These are phyloP conservation scores for Trichoderma citrinoviride DNA, from an alignment of 2,329 filamentous ascomycete species.

Conservation along the genomic window DNA sequence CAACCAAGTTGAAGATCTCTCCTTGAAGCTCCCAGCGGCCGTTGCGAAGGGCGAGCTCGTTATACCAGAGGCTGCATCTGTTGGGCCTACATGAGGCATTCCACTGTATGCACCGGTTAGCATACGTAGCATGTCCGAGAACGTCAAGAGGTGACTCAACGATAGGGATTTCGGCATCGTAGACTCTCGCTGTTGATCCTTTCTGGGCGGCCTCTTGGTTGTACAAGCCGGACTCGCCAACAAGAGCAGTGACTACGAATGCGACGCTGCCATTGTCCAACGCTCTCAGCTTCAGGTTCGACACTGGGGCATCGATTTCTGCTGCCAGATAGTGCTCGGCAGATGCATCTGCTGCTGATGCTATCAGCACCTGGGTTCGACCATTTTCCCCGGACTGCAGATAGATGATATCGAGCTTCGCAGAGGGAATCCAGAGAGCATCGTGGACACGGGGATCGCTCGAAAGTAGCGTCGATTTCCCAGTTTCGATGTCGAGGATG, in stretches of 20 bases:
- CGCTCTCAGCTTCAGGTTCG: conserved; percentile 34
- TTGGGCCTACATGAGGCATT: conserved; percentile 33
- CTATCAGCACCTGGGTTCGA: conserved; percentile 34
- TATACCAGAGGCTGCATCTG: conserved; percentile 41
- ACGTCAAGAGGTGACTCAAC: conserved; percentile 9
- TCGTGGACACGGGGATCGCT: conserved; percentile 34
- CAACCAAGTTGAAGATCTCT: conserved; percentile 36
- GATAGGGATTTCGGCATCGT: conserved; percentile 35
- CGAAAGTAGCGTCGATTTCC: conserved; percentile 29
- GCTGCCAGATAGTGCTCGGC: conserved; percentile 30
- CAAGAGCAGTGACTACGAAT: conserved; percentile 37
- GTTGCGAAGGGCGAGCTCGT: conserved; percentile 30
- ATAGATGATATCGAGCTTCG: conserved; percentile 20
- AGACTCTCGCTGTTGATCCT: conserved; percentile 34
- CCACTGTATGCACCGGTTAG: conserved; percentile 34
- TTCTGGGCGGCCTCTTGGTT: conserved; percentile 32
- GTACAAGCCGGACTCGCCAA: conserved; percentile 35
- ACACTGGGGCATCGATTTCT: conserved; percentile 35
- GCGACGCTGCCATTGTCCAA: conserved; percentile 37
- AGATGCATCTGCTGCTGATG: conserved; percentile 26
- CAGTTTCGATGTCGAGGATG: conserved; percentile 35
- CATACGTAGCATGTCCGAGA: neutral
- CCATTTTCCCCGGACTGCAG: conserved; percentile 30
- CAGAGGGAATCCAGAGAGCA: conserved; percentile 38
- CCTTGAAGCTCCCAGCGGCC: conserved; percentile 33